phyloP scores from a whole-genome alignment of 495 filamentous ascomycete species.

The Podospora conica region DNA sequence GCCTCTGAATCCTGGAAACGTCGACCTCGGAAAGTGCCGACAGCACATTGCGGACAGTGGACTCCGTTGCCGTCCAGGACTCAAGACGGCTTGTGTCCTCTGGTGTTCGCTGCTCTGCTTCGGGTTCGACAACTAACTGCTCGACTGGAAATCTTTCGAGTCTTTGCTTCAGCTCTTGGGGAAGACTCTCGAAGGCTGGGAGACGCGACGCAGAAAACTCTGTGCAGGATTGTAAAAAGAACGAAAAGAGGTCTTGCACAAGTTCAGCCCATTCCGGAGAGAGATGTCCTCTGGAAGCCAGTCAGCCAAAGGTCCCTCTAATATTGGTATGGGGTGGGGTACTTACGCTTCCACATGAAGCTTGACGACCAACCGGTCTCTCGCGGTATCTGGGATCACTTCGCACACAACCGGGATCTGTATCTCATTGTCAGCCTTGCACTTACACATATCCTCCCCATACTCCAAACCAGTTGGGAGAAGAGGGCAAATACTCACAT shows the following conservation, averaged over 20 bases:
- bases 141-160: not conserved
- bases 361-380: slow-evolving; percentile 20
- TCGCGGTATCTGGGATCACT: slow-evolving; percentile 42
- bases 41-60: slow-evolving; percentile 49
- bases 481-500: slow-evolving; percentile 38
- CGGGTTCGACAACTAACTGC: not conserved
- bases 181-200: not conserved
- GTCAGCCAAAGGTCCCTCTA: not conserved
- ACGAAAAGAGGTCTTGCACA: slow-evolving; percentile 45
- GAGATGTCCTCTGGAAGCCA: slow-evolving; percentile 30
- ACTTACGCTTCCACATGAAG: slow-evolving; percentile 24
- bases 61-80: slow-evolving; percentile 47
- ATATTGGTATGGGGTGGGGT: not conserved
- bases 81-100: not conserved
- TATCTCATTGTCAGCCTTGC: slow-evolving; percentile 3
- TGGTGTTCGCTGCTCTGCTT: not conserved
- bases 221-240: slow-evolving; percentile 32
- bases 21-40: slow-evolving; percentile 48
- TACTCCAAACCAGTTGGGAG: too few species aligned
- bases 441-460: too few species aligned
- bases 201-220: slow-evolving; percentile 31
- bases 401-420: slow-evolving; percentile 63
- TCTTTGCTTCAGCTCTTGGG: not conserved
- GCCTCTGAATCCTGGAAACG: slow-evolving; percentile 47
- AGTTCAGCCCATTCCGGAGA: slow-evolving; percentile 31